These are phyloP conservation scores for Polyporus arcularius DNA, from an alignment of 768 basidiomycete species.

Conservation along the genomic window DNA sequence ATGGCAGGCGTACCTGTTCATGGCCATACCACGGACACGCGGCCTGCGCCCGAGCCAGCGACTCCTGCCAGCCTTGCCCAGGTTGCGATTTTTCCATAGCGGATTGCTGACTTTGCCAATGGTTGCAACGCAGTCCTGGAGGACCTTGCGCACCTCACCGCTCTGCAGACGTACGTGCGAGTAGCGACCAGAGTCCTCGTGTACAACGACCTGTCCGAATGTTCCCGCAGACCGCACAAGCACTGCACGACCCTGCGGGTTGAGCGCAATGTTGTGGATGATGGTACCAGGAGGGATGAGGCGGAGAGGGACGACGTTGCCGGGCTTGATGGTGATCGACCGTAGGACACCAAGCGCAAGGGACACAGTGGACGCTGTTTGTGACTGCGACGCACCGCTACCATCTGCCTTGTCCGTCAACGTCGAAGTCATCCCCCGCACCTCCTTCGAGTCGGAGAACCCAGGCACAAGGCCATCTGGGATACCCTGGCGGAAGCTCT, in stretches of 20 bases:
- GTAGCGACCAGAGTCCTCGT: slow-evolving; percentile 72
- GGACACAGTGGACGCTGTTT: slow-evolving; percentile 48
- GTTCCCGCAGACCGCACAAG: slow-evolving; percentile 91
- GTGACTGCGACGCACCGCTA: slow-evolving; percentile 23
- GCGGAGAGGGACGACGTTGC: slow-evolving; percentile 90
- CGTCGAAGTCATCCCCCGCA: slow-evolving; percentile 27
- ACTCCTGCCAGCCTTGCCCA: slow-evolving; percentile 91
- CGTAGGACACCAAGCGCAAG: slow-evolving; percentile 87
- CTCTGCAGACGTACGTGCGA: slow-evolving; percentile 84
- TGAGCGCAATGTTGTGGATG: slow-evolving; percentile 83
- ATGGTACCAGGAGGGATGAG: slow-evolving; percentile 92
- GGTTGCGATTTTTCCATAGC: slow-evolving; percentile 77
- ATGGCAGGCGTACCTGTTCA: slow-evolving; percentile 78
- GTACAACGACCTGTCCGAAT: slow-evolving; percentile 77
- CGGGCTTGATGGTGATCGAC: slow-evolving; percentile 79
- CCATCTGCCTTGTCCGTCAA: slow-evolving; percentile 23
- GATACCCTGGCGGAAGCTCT: slow-evolving; percentile 84
- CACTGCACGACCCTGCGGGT: slow-evolving; percentile 71
- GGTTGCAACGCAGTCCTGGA: slow-evolving; percentile 81
- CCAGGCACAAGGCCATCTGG: slow-evolving; percentile 70
- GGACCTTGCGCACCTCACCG: slow-evolving; percentile 88
- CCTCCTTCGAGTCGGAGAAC: slow-evolving; percentile 30
- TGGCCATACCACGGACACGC: slow-evolving; percentile 90
- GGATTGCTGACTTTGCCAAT: slow-evolving; percentile 92
- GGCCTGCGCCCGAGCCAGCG: slow-evolving; percentile 88